Conservation (phyloP, 768 basidiomycete species). For the Lactarius deliciosus region DNA sequence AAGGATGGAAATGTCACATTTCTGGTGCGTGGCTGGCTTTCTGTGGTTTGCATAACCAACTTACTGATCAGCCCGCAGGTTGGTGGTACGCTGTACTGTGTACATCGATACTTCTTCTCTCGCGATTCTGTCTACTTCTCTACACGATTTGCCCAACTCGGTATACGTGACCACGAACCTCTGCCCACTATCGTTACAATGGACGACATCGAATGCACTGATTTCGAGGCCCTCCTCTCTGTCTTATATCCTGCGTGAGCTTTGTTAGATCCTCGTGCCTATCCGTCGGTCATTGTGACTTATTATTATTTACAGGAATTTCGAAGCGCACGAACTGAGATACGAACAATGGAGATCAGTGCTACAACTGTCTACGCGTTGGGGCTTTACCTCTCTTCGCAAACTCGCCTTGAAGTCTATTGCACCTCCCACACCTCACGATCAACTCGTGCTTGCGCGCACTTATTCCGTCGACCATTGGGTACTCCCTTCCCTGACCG, state of each 20-base stretch:
- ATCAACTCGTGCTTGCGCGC: conserved; percentile 26
- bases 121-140: conserved; percentile 24
- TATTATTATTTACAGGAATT: conserved; percentile 14
- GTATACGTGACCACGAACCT: neutral
- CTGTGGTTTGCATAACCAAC: neutral
- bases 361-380: conserved; percentile 34
- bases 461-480: conserved; percentile 24
- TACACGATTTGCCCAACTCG: neutral
- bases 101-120: conserved; percentile 25
- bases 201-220: neutral
- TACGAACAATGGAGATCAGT: conserved; percentile 36
- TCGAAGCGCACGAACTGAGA: conserved; percentile 18
- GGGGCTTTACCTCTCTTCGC: conserved; percentile 36
- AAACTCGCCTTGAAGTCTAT: conserved; percentile 24
- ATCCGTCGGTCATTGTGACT: neutral
- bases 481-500: conserved; percentile 22
- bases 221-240: conserved; percentile 22
- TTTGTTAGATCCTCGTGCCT: neutral
- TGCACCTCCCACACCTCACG: conserved; percentile 19
- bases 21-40: conserved; percentile 10
- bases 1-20: conserved; percentile 25
- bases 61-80: conserved; percentile 1
- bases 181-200: neutral
- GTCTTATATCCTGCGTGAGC: neutral
- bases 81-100: conserved; percentile 11